Evolutionary conservation across 306 rosid species (phyloP).

Genomic region (Prosopis cineraria): DNA sequence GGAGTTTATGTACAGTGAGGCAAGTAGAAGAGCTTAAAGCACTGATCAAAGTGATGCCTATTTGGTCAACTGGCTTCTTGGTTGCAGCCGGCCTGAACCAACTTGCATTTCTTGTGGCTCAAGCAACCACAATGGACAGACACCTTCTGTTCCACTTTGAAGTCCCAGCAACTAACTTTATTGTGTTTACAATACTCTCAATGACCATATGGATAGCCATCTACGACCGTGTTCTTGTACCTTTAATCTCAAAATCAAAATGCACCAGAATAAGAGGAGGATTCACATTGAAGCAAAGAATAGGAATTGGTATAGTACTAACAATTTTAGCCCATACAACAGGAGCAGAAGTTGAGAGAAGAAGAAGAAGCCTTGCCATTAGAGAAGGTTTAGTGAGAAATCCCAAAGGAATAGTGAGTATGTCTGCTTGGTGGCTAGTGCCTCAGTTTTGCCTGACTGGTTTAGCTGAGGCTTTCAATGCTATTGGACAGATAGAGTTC

Average conservation of each 20-base stretch:
- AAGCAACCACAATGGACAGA: slow-evolving; percentile 69
- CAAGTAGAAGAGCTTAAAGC: slow-evolving; percentile 86
- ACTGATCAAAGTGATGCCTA: slow-evolving; percentile 67
- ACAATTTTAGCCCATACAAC: slow-evolving; percentile 54
- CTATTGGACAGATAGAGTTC: slow-evolving; percentile 75
- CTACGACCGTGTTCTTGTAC: slow-evolving; percentile 60
- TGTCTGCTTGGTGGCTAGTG: slow-evolving; percentile 83
- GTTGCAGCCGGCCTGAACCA: slow-evolving; percentile 46
- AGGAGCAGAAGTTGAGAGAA: slow-evolving; percentile 51
- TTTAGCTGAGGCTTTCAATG: slow-evolving; percentile 71
- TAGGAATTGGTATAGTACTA: slow-evolving; percentile 60
- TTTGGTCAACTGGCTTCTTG: slow-evolving; percentile 72
- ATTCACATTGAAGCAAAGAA: slow-evolving; percentile 46
- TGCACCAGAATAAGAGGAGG: slow-evolving; percentile 40
- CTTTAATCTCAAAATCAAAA: slow-evolving; percentile 38
- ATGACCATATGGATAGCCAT: slow-evolving; percentile 61
- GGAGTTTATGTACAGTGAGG: slow-evolving; percentile 68
- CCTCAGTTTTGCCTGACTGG: slow-evolving; percentile 69
- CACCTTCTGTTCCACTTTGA: slow-evolving; percentile 31
- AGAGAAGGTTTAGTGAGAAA: slow-evolving; percentile 37
- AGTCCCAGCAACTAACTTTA: slow-evolving; percentile 60
- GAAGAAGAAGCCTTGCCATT: slow-evolving; percentile 52
- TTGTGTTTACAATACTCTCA: slow-evolving; percentile 50
- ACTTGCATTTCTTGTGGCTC: slow-evolving; percentile 48
- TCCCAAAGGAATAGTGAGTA: slow-evolving; percentile 39